Evolutionary conservation across 768 basidiomycete genomes (phyloP).

Genomic region (Chiua virens): DNA sequence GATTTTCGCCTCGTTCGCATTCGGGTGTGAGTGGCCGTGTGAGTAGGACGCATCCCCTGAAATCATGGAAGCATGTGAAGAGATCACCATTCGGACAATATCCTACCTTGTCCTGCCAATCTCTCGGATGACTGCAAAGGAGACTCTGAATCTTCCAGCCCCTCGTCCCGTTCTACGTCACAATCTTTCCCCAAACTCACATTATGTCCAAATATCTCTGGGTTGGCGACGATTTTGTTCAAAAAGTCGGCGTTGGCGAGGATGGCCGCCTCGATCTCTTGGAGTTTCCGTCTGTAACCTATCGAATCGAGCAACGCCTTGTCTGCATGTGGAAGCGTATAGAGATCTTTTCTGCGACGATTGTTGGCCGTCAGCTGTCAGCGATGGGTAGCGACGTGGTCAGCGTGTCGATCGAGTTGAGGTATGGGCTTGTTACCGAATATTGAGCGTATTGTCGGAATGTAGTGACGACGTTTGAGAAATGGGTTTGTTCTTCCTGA

Average conservation of each 20-base stretch:
- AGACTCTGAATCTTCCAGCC: slow-evolving; percentile 17
- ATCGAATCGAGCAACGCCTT: slow-evolving; percentile 64
- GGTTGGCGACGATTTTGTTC: slow-evolving; percentile 68
- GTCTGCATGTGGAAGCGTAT: slow-evolving; percentile 66
- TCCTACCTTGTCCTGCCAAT: slow-evolving; percentile 12
- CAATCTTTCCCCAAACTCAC: slow-evolving; percentile 14
- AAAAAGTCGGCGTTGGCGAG: slow-evolving; percentile 78
- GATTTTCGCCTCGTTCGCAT: slow-evolving; percentile 10
- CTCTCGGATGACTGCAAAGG: neutral
- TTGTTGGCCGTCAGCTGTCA: slow-evolving; percentile 58
- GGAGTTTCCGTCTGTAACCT: slow-evolving; percentile 78
- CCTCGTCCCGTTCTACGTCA: slow-evolving; percentile 13
- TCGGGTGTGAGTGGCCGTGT: slow-evolving; percentile 38
- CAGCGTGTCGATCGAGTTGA: neutral
- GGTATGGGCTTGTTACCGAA: slow-evolving; percentile 37
- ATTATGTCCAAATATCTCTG: slow-evolving; percentile 76
- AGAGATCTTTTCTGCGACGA: slow-evolving; percentile 74
- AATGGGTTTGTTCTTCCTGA: slow-evolving; percentile 66
- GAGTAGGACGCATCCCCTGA: slow-evolving; percentile 30
- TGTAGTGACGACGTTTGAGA: slow-evolving; percentile 70
- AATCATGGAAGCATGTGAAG: slow-evolving; percentile 9
- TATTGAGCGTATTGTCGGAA: slow-evolving; percentile 77
- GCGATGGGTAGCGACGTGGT: neutral
- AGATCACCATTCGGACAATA: slow-evolving; percentile 22
- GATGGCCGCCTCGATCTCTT: slow-evolving; percentile 80